Evolutionary conservation across 306 rosid species (phyloP), one percentile per base, ranked within the genome.

Genomic region (Vigna unguiculata): DNA sequence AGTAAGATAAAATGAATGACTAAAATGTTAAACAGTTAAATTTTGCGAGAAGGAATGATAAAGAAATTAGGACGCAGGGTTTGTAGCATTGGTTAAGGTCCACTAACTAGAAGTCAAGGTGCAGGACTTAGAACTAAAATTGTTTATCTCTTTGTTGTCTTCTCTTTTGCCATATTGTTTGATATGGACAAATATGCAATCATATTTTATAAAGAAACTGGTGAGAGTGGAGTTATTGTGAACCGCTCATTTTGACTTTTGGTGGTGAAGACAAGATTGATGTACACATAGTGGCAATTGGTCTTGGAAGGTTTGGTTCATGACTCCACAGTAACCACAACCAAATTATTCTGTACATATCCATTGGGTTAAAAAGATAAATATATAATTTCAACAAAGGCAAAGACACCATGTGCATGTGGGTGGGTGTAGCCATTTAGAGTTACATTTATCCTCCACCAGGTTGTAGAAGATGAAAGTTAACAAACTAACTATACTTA

Each of bases 221-320:
- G 51, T 79, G 59, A 80, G 72, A 76, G 75, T 85, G 65, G 79
- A 78, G 41, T 43, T 69, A 70, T 77, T 1, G 51, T 77, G 60
- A 49, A 54, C 82, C 57, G 55, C 84, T 49, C 24, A 69, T 52
- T 66, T 77, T 72, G 85, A 84, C 88, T 43, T 40, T 55, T 41
- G 34, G 49, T 13, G n/a, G 19, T 9, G 45, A 54, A 40, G 83
- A 78, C 72, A 78, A 74, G 20, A 62, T 46, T 47, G 46, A 36
- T 69, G 47, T 6, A 41, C 58, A 55, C 47, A 34, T 32, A 61
- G 81, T 74, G 60, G 24, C 6, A 1, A 72, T 67, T 80, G 32
- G 53, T 7, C 36, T 79, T 66, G 82, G 74, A 16, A 36, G 77
- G 43, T 69, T 66, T 28, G 62, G 66, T 19, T 73, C 65, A 81